phyloP scores from a whole-genome alignment of 257 asterid species.

The Solanum clarkiae region DNA sequence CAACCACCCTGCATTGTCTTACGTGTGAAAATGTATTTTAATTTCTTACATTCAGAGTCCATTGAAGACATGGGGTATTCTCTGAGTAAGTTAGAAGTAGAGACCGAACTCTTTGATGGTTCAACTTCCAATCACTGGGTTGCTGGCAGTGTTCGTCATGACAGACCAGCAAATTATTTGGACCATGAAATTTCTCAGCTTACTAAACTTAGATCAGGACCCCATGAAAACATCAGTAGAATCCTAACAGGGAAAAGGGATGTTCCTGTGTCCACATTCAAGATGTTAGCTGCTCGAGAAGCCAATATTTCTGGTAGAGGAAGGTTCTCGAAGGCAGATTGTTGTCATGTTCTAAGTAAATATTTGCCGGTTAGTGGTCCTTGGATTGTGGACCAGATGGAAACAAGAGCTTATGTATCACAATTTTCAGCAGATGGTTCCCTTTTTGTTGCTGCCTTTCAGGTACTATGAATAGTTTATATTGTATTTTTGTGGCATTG shows the following conservation, averaged over 20 bases:
- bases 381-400: slow-evolving; percentile 68
- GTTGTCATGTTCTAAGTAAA: slow-evolving; percentile 58
- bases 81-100: slow-evolving; percentile 51
- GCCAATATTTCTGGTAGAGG: slow-evolving; percentile 56
- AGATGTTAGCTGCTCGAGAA: slow-evolving; percentile 78
- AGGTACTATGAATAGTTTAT: slow-evolving; percentile 28
- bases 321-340: slow-evolving; percentile 57
- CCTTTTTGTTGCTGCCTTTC: slow-evolving; percentile 82
- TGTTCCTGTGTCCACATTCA: slow-evolving; percentile 39
- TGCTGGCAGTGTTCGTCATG: slow-evolving; percentile 5
- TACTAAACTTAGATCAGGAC: slow-evolving; percentile 56
- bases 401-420: slow-evolving; percentile 68
- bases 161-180: slow-evolving; percentile 6
- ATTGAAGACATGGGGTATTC: slow-evolving; percentile 50
- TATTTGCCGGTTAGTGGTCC: slow-evolving; percentile 71
- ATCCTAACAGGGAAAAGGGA: slow-evolving; percentile 33
- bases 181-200: slow-evolving; percentile 65
- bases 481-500: not conserved
- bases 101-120: slow-evolving; percentile 36
- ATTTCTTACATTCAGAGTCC: slow-evolving; percentile 11
- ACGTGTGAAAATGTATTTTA: not conserved
- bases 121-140: slow-evolving; percentile 23
- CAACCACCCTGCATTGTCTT: not conserved
- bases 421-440: slow-evolving; percentile 86
- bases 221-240: slow-evolving; percentile 38